phyloP scores from a whole-genome alignment of 2,329 filamentous ascomycete genomes.

The Trichoderma sp. region DNA sequence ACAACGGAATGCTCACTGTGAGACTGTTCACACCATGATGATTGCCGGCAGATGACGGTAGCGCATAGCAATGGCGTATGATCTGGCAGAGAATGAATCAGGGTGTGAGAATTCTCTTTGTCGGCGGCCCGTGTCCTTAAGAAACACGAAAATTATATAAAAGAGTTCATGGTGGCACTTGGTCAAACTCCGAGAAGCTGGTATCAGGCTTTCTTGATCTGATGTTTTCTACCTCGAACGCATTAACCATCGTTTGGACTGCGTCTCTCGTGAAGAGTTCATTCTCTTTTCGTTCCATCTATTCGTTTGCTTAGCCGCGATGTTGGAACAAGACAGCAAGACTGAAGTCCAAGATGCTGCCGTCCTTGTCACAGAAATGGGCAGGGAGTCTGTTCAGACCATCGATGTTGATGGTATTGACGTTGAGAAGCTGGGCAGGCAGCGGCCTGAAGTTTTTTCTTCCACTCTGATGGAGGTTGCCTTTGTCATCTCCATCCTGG shows the following conservation, averaged over 20 bases:
- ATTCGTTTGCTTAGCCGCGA: background rate
- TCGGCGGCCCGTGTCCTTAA: conserved; percentile 6
- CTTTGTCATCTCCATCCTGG: conserved; percentile 58
- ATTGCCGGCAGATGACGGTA: conserved; percentile 6
- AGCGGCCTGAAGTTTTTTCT: conserved; percentile 54
- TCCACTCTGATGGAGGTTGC: conserved; percentile 52
- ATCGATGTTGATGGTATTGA: conserved; percentile 34
- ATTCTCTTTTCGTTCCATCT: background rate
- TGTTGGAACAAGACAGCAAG: conserved; percentile 12
- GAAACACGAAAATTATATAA: conserved; percentile 5
- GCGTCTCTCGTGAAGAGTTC: background rate
- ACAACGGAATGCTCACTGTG: conserved; percentile 16
- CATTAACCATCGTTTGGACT: background rate
- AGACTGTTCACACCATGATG: conserved; percentile 12
- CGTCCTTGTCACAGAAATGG: conserved; percentile 17
- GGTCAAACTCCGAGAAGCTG: background rate
- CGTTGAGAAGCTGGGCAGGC: conserved; percentile 56
- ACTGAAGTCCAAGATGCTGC: conserved; percentile 14
- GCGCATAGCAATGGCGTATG: conserved; percentile 15
- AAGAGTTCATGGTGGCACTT: background rate
- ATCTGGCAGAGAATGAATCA: background rate
- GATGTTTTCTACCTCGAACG: background rate
- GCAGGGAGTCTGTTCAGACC: conserved; percentile 20
- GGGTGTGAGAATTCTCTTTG: conserved; percentile 6
- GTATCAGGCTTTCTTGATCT: background rate